Evolutionary conservation across 441 rosid species (phyloP), one percentile per base, ranked within the genome.

Genomic region (Pelargonium australe): DNA sequence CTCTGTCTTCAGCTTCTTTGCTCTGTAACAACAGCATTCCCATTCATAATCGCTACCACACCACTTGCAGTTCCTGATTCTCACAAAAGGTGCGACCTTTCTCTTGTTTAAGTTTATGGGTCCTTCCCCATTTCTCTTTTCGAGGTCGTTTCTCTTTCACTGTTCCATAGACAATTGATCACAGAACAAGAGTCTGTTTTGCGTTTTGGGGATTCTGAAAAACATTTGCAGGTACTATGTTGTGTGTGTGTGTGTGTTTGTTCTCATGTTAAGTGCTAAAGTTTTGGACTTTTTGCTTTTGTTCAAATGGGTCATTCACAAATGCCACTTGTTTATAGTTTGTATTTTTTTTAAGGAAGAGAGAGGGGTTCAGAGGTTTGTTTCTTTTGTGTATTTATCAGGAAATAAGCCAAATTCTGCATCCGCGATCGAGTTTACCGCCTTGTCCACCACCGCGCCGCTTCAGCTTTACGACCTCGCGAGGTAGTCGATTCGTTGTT

Each of bases 261-360:
- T 19, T 57, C 20, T 7, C 25, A 19, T 57, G 12, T 57, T 57
- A 28, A 57, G 12, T 7, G 62, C 25, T 57, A 57, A 57, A 57
- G 62, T 57, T 57, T 57, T 17, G 62, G 7, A 17, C 62, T 57
- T 57, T 57, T 57, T 57, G 62, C 4, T 57, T 57, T 57, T 57
- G 28, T 19, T 17, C 28, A 57, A 6, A 17, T 57, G 62, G 62
- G 62, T 57, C 62, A 57, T 57, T 57, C 62, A 20, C 62, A 14
- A 57, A 8, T 19, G 62, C 7, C 28, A 7, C 14, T 19, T 19
- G 19, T 19, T 57, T 57, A 7, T 57, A 23, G 28, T 57, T 10
- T 57, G 62, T 57, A 10, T 57, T 51, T 51, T 51, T 14, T 51
- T 14, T 14, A 0, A 13, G 7, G 16, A 5, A 16, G 23, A 16